Evolutionary conservation across 139 green algal genomes (phyloP).

Genomic region (Chlamydomonas applanata): DNA sequence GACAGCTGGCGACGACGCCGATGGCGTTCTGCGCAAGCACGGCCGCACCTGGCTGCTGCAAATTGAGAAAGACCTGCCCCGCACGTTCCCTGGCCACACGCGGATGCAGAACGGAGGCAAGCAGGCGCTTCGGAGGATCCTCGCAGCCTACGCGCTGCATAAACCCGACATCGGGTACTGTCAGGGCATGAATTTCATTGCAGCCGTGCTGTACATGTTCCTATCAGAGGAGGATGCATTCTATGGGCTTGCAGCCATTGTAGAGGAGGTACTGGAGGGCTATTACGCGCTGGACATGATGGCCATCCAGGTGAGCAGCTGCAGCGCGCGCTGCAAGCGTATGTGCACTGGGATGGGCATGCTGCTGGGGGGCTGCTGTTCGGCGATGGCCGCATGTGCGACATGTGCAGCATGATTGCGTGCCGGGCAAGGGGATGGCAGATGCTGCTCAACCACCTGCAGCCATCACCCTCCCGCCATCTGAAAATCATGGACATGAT

Average conservation of each 20-base stretch:
- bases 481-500: too few relatives aligned
- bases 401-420: too few relatives aligned
- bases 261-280: constrained; percentile 74
- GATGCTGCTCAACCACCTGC: too few relatives aligned
- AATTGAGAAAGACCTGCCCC: constrained; percentile 84
- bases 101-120: constrained; percentile 28
- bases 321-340: too few relatives aligned
- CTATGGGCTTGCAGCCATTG: constrained; percentile 73
- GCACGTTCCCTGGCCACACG: constrained; percentile 77
- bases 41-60: constrained; percentile 59
- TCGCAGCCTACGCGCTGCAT: constrained; percentile 71
- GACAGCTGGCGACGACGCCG: neutral
- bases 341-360: too few relatives aligned
- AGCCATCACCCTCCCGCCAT: too few relatives aligned
- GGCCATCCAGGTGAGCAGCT: constrained; percentile 56
- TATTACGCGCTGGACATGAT: constrained; percentile 84
- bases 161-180: constrained; percentile 82
- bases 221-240: constrained; percentile 83
- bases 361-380: too few relatives aligned
- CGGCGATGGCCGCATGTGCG: too few relatives aligned
- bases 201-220: constrained; percentile 74
- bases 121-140: constrained; percentile 61
- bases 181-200: constrained; percentile 92
- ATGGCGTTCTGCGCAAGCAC: constrained; percentile 4
- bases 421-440: too few relatives aligned